phyloP scores from a whole-genome alignment of 805 yeast species.

The Huiozyma sinensis region DNA sequence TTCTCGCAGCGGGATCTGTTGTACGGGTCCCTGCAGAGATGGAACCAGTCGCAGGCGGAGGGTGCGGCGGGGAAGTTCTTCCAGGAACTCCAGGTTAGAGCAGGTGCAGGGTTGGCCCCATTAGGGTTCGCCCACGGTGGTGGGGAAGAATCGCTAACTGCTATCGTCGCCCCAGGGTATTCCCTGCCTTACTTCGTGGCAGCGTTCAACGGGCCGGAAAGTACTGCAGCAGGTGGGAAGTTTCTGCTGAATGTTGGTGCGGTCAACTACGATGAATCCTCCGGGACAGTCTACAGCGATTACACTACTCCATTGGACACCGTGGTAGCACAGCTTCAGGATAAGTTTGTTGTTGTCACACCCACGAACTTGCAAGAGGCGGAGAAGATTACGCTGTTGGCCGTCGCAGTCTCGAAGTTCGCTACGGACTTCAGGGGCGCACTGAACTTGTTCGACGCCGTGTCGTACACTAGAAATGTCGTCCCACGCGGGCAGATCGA shows the following conservation, averaged over 20 bases:
- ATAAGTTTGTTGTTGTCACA: conserved; percentile 53
- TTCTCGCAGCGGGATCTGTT: conserved; percentile 50
- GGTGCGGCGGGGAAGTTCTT: conserved; percentile 5
- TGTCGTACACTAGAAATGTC: conserved; percentile 29
- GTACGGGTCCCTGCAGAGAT: conserved; percentile 27
- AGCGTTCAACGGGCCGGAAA: conserved; percentile 29
- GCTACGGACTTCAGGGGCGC: conserved; percentile 31
- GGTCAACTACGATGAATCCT: conserved; percentile 49
- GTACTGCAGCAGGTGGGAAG: conserved; percentile 29
- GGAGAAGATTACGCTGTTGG: conserved; percentile 55
- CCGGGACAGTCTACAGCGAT: conserved; percentile 49
- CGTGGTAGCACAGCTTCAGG: conserved; percentile 37
- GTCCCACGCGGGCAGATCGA: neutral
- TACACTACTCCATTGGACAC: conserved; percentile 42
- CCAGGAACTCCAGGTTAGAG: conserved; percentile 52
- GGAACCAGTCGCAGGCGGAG: neutral
- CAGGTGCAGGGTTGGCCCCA: conserved; percentile 75
- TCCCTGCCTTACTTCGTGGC: conserved; percentile 62
- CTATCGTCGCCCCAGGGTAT: conserved; percentile 48
- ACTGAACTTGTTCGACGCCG: conserved; percentile 73
- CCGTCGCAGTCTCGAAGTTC: conserved; percentile 49
- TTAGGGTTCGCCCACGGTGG: conserved; percentile 48
- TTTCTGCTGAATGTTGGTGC: conserved; percentile 68
- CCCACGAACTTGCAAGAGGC: conserved; percentile 55
- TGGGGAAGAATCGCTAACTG: conserved; percentile 21